Evolutionary conservation across 73 alveolate genomes (phyloP).

Genomic region (Blepharisma japonicum): DNA sequence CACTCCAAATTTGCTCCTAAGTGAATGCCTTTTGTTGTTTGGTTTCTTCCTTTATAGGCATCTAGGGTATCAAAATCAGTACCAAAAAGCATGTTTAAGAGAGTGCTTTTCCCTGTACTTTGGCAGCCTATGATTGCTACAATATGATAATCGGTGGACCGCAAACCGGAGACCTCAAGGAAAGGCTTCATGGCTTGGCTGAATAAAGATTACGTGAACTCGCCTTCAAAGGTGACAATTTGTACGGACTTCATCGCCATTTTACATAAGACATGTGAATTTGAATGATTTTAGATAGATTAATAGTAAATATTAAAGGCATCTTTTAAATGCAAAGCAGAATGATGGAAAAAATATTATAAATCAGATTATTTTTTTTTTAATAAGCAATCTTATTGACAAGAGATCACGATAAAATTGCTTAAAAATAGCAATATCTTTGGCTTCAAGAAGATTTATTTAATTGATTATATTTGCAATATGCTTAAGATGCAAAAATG

Average conservation of each 20-base stretch:
- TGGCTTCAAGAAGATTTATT: no score
- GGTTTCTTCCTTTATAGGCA: conserved; percentile 55
- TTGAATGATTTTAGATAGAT: no score
- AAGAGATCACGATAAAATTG: no score
- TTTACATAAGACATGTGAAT: not conserved
- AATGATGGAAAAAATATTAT: no score
- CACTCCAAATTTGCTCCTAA: conserved; percentile 44
- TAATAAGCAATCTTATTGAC: no score
- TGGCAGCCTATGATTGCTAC: conserved; percentile 67
- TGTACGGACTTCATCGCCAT: conserved; percentile 27
- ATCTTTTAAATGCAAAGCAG: no score
- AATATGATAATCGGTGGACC: conserved; percentile 53
- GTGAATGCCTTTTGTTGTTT: conserved; percentile 68
- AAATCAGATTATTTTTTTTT: no score
- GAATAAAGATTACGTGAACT: conserved; percentile 18
- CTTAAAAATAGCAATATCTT: no score
- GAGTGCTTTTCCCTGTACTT: conserved; percentile 68
- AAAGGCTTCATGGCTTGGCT: not conserved
- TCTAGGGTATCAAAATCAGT: conserved; percentile 66
- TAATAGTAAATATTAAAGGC: no score
- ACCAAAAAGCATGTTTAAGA: conserved; percentile 56
- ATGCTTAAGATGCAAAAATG: no score
- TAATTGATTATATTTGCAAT: no score
- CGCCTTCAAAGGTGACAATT: conserved; percentile 28
- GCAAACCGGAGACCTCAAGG: conserved; percentile 8